phyloP scores from a whole-genome alignment of 1,284 basidiomycete genomes.

The Trichosporon coremiiforme region DNA sequence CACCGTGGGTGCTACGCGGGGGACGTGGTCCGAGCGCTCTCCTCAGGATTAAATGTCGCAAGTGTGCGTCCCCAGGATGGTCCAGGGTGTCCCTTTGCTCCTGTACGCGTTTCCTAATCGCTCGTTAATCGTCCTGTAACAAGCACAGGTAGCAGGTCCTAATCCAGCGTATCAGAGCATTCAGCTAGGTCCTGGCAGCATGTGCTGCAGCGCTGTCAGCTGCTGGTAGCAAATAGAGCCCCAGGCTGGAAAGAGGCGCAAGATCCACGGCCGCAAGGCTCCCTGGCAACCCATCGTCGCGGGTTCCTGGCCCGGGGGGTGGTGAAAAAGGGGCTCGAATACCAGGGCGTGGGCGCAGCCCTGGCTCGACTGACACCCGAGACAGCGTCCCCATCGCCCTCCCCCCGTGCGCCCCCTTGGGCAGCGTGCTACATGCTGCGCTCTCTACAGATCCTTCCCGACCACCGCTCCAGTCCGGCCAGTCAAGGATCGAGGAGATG shows the following conservation, averaged over 20 bases:
- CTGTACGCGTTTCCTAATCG: constrained; percentile 1
- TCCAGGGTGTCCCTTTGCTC: too few relatives aligned
- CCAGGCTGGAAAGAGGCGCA: too few relatives aligned
- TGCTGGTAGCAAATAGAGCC: too few relatives aligned
- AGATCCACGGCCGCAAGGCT: not conserved
- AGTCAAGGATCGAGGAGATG: not conserved
- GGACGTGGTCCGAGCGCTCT: not conserved
- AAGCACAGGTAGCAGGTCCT: not conserved
- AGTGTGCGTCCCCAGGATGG: constrained; percentile 3
- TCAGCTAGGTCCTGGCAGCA: not conserved
- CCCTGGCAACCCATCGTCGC: not conserved
- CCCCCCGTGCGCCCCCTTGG: too few relatives aligned
- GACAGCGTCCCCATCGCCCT: not conserved
- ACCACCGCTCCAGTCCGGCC: not conserved
- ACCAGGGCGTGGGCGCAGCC: not conserved
- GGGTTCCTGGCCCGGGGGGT: constrained; percentile 18
- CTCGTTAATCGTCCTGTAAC: not conserved
- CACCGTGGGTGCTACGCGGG: too few relatives aligned
- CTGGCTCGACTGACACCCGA: not conserved
- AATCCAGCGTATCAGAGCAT: not conserved
- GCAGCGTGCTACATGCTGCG: too few relatives aligned
- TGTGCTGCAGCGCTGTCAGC: not conserved
- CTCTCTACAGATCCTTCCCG: too few relatives aligned
- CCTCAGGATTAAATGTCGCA: not conserved
- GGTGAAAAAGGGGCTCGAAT: constrained; percentile 18